phyloP scores from a whole-genome alignment of 2,329 filamentous ascomycete genomes.

The Dichotomopilus funicola region DNA sequence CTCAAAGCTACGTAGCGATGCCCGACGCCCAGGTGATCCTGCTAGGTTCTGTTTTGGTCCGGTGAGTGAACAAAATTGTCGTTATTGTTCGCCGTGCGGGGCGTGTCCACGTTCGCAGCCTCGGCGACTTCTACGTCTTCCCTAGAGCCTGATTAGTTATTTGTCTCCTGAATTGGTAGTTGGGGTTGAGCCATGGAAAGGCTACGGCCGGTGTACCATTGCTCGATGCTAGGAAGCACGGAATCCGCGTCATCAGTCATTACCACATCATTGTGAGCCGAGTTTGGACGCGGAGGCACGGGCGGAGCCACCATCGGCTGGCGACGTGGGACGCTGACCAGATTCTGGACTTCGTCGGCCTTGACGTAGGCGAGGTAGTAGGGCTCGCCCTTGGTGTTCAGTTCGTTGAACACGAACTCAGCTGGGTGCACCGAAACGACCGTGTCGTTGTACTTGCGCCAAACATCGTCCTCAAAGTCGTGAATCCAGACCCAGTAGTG shows the following conservation, averaged over 20 bases:
- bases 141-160: no score
- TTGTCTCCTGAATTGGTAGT: no score
- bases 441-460: constrained; percentile 93
- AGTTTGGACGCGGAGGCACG: constrained; percentile 3
- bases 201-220: neutral
- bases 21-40: neutral
- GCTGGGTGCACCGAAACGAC: constrained; percentile 63
- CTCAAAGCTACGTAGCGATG: neutral
- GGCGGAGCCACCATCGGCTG: constrained; percentile 1
- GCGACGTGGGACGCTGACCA: constrained; percentile 26
- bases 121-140: no score
- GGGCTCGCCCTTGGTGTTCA: constrained; percentile 66
- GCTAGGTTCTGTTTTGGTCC: neutral
- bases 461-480: constrained; percentile 73
- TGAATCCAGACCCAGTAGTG: constrained; percentile 98
- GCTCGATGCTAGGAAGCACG: neutral
- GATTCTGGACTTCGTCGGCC: constrained; percentile 23
- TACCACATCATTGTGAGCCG: neutral
- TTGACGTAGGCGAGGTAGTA: constrained; percentile 34
- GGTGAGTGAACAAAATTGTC: no score
- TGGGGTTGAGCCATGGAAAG: no score
- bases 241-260: neutral
- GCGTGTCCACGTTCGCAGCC: neutral
- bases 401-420: constrained; percentile 65
- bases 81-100: neutral